Conservation (phyloP, 805 yeast species). For the Helenozyma rhizophorensis region DNA sequence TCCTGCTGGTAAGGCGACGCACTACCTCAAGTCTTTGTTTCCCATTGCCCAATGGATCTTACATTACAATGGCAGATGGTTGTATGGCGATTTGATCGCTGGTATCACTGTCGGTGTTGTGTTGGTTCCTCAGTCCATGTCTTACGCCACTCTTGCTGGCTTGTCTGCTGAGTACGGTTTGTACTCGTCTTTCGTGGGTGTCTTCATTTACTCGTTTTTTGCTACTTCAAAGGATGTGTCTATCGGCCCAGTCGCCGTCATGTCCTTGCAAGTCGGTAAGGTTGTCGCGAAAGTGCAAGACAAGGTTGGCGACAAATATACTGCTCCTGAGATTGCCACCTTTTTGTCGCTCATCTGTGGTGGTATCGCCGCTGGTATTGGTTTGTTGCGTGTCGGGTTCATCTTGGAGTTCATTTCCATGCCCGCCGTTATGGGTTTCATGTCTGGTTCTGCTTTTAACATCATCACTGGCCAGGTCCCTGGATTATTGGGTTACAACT, state of each 20-base stretch:
- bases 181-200: conserved; percentile 90
- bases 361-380: conserved; percentile 76
- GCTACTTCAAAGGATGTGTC: conserved; percentile 95
- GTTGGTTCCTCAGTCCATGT: conserved; percentile 93
- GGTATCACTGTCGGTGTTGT: conserved; percentile 94
- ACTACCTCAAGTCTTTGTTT: conserved; percentile 61
- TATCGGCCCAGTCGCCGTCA: conserved; percentile 96
- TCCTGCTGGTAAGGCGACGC: conserved; percentile 36
- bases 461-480: conserved; percentile 87
- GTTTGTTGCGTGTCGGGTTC: conserved; percentile 80
- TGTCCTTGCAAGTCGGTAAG: conserved; percentile 82
- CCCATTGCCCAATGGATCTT: conserved; percentile 83
- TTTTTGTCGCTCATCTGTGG: conserved; percentile 79
- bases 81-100: conserved; percentile 77
- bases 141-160: conserved; percentile 85
- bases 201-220: conserved; percentile 79
- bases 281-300: conserved; percentile 61
- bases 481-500: conserved; percentile 70
- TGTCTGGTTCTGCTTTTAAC: conserved; percentile 89
- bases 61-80: conserved; percentile 78
- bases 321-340: conserved; percentile 76
- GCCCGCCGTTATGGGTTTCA: conserved; percentile 92
- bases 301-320: conserved; percentile 37
- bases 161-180: conserved; percentile 80
- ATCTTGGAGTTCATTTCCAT: conserved; percentile 82